Evolutionary conservation across 345 rosid genomes (phyloP), one percentile per base, ranked within the genome.

Genomic region (Camelina laxa): DNA sequence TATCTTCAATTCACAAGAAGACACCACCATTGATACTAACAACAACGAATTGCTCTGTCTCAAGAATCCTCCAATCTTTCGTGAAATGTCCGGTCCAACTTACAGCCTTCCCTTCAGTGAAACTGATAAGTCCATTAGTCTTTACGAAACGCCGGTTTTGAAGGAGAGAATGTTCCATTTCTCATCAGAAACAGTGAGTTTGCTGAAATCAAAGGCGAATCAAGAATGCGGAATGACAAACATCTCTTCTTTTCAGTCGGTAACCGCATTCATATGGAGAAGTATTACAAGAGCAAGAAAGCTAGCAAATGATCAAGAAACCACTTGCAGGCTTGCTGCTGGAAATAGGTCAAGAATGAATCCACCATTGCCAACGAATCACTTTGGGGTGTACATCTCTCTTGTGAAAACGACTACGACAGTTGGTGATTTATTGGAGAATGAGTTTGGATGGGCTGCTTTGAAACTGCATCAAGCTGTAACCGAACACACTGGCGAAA

Each of bases 191-290:
- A 65, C 92, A 30, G 59, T 89, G 3, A 85, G 77, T 0, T 72
- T 8, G 21, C 75, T 93, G 47, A 89, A 91, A 75, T 78, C 81
- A 15, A 80, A 77, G 75, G 91, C 92, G 14, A 91, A 93, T 57
- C 50, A 76, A 20, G 90, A 93, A 13, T 69, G 57, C 9, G 79
- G 78, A 36, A 86, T 87, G 38, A 72, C 20, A 27, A 78, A 60
- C 45, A 88, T 93, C 48, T 93, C 97, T 2, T 88, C 93, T 21
- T 86, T 88, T 13, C 96, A 89, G 73, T 74, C 97, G 0, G 11
- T 93, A 49, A 69, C 83, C 8, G 89, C 93, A 0, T 58, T 86
- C 16, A 45, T 69, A 8, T 91, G 96, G 96, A 83, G 86, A 58
- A 77, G 85, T 49, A 83, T 89, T n/a, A 91, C 82, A 3, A 80